Conservation (phyloP, 495 filamentous ascomycete genomes). For the Penicillium canescens region DNA sequence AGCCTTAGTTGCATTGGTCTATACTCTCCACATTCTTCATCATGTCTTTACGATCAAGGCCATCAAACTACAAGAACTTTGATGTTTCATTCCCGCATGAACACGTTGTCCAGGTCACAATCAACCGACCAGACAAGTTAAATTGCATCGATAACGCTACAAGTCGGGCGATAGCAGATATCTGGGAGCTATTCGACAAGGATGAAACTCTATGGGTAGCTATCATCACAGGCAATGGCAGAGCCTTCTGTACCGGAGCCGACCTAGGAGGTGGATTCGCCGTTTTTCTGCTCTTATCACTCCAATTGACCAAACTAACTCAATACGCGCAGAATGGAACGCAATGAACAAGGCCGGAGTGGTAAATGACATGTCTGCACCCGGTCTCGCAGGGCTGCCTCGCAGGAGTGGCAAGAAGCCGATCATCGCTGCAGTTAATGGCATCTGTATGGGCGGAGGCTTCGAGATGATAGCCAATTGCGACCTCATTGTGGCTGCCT, state of each 20-base stretch:
- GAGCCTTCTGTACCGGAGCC: constrained; percentile 58
- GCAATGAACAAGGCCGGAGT: constrained; percentile 32
- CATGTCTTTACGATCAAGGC: constrained; percentile 26
- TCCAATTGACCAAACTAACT: neutral
- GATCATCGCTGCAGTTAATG: constrained; percentile 74
- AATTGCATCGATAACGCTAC: constrained; percentile 47
- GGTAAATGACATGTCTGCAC: constrained; percentile 45
- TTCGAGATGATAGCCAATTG: constrained; percentile 71
- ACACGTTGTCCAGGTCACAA: constrained; percentile 42
- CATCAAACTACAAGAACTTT: constrained; percentile 25
- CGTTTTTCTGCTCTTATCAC: neutral
- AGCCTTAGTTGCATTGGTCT: neutral
- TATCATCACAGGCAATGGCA: constrained; percentile 56
- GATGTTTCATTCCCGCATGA: constrained; percentile 43
- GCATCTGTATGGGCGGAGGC: constrained; percentile 73
- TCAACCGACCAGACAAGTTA: constrained; percentile 48
- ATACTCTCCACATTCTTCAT: neutral
- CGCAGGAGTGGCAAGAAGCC: constrained; percentile 55
- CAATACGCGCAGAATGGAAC: constrained; percentile 38
- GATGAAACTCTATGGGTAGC: constrained; percentile 53
- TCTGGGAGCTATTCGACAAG: constrained; percentile 54
- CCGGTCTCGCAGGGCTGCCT: constrained; percentile 56
- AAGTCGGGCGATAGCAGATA: constrained; percentile 46
- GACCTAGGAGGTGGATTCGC: constrained; percentile 43
- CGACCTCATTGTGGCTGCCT: constrained; percentile 65